Evolutionary conservation across 2,329 filamentous ascomycete species (phyloP), one percentile per base, ranked within the genome.

Genomic region (Aspergillus neoniger): DNA sequence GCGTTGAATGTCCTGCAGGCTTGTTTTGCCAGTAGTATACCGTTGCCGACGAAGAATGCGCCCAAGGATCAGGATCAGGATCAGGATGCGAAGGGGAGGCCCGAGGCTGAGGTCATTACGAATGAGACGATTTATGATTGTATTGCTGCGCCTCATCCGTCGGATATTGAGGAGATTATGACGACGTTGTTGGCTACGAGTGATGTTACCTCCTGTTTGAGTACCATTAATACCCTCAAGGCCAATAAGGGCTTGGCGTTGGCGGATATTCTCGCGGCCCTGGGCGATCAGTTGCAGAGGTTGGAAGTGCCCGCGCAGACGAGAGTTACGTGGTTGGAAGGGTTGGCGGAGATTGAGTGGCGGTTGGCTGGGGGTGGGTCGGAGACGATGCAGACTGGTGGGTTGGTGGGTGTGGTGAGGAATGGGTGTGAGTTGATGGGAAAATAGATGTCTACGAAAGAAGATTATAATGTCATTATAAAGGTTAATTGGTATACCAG

Each of bases 1-100:
- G 93, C 95, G 0, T 77, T 99, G 67, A 99, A 99, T 71, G 95
- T 99, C 9, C 82, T 99, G 28, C 95, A 99, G 79, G 95, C 95
- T 8, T 99, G 95, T 67, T 92, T 98, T 74, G 95, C 95, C 36
- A 96, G 92, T 63, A 96, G 92, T 87, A 91, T 88, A 43, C 90
- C 90, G 0, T 79, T 92, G 25, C 84, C 86, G 57, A 76, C 83
- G 43, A 86, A 83, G 69, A 81, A 86, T 67, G 83, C 79, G 2
- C 83, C 87, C 32, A 87, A 86, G 73, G 76, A 85, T 5, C 82
- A 85, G 15, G 79, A 81, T 21, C 70, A 78, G 6, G 25, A 28
- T 28, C 25, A 30, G 28, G 28, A 30, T 10, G 28, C 28, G 3
- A 30, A 30, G 28, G 28, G 10, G 28, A 30, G 10, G 28, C 80